Conservation (phyloP, 805 yeast genomes). For the Candida piceae region DNA sequence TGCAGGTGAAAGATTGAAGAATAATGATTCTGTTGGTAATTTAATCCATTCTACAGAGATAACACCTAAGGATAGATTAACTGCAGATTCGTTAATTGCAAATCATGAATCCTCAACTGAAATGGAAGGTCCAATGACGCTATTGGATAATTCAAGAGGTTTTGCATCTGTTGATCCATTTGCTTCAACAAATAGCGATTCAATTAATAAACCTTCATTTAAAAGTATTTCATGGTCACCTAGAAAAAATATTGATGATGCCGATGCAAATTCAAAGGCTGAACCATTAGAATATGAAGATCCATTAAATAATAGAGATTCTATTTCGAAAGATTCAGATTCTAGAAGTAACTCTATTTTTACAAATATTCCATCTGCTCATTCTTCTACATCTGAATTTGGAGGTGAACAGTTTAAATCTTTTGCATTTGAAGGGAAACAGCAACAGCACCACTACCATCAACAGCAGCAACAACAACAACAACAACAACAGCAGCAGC, state of each 20-base stretch:
- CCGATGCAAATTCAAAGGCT: not conserved
- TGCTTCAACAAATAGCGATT: not conserved
- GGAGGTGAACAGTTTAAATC: no score
- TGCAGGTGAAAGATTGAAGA: constrained; percentile 45
- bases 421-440: no score
- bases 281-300: constrained; percentile 8
- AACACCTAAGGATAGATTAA: constrained; percentile 15
- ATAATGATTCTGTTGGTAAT: constrained; percentile 26
- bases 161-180: not conserved
- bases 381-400: no score
- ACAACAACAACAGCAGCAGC: not conserved
- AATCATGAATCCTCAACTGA: constrained; percentile 5
- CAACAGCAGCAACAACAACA: not conserved
- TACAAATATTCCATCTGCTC: constrained; percentile 3
- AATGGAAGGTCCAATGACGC: not conserved
- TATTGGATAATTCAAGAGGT: no score
- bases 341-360: constrained; percentile 7
- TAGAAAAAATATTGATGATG: not conserved
- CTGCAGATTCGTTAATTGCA: constrained; percentile 16
- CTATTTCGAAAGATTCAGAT: not conserved
- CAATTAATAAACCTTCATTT: constrained; percentile 7
- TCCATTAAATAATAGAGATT: constrained; percentile 2
- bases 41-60: constrained; percentile 18
- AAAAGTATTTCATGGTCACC: constrained; percentile 16
- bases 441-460: not conserved